Conservation (phyloP, 208 protist genomes). For the Wallacemonas sp. region DNA sequence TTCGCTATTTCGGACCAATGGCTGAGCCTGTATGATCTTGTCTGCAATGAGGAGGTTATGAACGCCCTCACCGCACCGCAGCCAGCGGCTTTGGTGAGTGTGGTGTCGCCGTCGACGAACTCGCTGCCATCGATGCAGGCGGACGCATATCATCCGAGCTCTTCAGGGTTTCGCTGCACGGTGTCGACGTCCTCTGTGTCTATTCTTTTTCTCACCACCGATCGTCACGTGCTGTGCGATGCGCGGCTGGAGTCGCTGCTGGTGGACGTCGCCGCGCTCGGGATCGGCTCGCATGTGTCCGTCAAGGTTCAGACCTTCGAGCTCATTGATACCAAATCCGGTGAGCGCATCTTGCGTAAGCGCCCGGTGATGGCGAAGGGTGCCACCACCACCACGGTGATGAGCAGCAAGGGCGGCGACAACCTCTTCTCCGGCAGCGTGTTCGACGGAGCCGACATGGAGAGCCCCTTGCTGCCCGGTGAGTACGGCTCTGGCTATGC, state of each 20-base stretch:
- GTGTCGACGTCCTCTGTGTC: constrained; percentile 69
- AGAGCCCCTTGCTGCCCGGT: background rate
- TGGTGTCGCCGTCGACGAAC: background rate
- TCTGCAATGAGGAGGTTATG: constrained; percentile 71
- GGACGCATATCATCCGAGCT: background rate
- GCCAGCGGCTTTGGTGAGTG: constrained; percentile 13
- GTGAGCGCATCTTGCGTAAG: constrained; percentile 59
- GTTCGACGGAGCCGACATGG: background rate
- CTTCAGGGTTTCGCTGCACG: constrained; percentile 48
- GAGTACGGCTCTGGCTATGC: constrained; percentile 10
- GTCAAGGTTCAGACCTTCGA: constrained; percentile 67
- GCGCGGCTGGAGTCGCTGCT: constrained; percentile 63
- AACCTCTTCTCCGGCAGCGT: background rate
- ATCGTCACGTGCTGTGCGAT: constrained; percentile 59
- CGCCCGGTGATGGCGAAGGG: no score
- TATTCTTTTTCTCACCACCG: constrained; percentile 70
- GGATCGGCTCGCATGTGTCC: constrained; percentile 33
- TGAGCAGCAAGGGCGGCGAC: background rate
- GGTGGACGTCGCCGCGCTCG: constrained; percentile 51
- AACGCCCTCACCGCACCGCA: constrained; percentile 35
- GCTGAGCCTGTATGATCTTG: constrained; percentile 75
- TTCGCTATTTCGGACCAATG: constrained; percentile 87
- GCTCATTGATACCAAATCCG: constrained; percentile 58
- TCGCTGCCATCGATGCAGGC: background rate
- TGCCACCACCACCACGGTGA: no score